Percentiles rank a stretch among this genome's conserved stretches.
These are phyloP conservation scores for Pleurotus salmoneostramineus DNA, from an alignment of 768 basidiomycete species.

Conservation along the genomic window DNA sequence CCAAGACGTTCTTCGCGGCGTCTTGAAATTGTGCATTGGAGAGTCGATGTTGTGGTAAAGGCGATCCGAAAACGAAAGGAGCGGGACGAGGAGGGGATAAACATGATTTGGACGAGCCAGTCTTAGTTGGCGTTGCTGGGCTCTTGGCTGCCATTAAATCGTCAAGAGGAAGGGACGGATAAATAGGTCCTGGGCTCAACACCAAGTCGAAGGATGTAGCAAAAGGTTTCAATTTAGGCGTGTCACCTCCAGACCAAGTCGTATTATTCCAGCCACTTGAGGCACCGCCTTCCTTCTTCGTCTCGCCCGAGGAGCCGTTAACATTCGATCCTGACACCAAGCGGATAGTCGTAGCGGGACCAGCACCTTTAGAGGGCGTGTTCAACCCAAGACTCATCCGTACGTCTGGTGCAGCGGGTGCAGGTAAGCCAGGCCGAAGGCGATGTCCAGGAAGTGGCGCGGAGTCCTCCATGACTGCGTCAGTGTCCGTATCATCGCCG, in stretches of 20 bases:
- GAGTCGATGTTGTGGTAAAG: slow-evolving; percentile 56
- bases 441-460: slow-evolving; percentile 59
- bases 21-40: slow-evolving; percentile 64
- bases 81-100: slow-evolving; percentile 19
- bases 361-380: slow-evolving; percentile 31
- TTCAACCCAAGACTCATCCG: slow-evolving; percentile 56
- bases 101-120: slow-evolving; percentile 16
- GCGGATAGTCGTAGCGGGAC: slow-evolving; percentile 49
- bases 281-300: slow-evolving; percentile 13
- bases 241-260: slow-evolving; percentile 24
- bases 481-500: slow-evolving; percentile 20
- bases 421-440: slow-evolving; percentile 56
- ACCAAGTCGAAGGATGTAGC: slow-evolving; percentile 66
- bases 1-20: slow-evolving; percentile 67
- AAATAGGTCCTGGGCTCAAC: slow-evolving; percentile 45
- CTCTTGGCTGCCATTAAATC: slow-evolving; percentile 14
- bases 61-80: slow-evolving; percentile 79
- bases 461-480: slow-evolving; percentile 18
- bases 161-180: slow-evolving; percentile 33
- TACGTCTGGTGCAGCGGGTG: slow-evolving; percentile 44
- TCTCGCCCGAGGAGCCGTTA: slow-evolving; percentile 5
- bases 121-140: slow-evolving; percentile 9
- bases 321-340: slow-evolving; percentile 36
- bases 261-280: slow-evolving; percentile 14
- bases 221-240: slow-evolving; percentile 66